phyloP scores from a whole-genome alignment of 78 protist species.

The Cavenderia fasciculata region DNA sequence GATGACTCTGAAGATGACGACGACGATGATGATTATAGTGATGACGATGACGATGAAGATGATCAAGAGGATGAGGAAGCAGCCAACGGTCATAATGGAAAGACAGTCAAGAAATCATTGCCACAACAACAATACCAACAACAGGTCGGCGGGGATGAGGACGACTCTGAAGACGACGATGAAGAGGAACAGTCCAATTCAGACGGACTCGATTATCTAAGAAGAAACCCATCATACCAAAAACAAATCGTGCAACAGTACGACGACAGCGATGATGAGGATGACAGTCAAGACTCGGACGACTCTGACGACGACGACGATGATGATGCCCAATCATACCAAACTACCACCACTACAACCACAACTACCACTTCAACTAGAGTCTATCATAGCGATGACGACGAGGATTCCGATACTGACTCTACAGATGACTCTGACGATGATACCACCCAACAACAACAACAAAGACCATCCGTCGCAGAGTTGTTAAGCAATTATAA shows the following conservation, averaged over 20 bases:
- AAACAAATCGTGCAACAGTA: background rate
- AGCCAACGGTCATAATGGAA: background rate
- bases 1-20: constrained; percentile 60
- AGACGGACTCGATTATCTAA: background rate
- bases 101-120: too few species aligned
- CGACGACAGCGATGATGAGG: background rate
- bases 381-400: background rate
- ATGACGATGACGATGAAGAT: background rate
- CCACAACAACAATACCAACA: too few species aligned
- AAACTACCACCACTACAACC: constrained; percentile 27
- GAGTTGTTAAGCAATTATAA: background rate
- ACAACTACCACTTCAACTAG: background rate
- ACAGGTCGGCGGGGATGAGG: background rate
- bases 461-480: background rate
- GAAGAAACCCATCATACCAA: background rate
- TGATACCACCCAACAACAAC: background rate
- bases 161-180: background rate
- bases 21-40: background rate
- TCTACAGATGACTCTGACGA: constrained; percentile 10
- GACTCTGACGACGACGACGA: constrained; percentile 21
- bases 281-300: background rate
- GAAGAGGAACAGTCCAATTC: background rate
- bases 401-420: background rate
- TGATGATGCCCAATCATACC: too few species aligned
- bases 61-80: background rate